Base-by-base conservation (phyloP, 208 protist genomes). In the Leishmania martiniquensis region DNA sequence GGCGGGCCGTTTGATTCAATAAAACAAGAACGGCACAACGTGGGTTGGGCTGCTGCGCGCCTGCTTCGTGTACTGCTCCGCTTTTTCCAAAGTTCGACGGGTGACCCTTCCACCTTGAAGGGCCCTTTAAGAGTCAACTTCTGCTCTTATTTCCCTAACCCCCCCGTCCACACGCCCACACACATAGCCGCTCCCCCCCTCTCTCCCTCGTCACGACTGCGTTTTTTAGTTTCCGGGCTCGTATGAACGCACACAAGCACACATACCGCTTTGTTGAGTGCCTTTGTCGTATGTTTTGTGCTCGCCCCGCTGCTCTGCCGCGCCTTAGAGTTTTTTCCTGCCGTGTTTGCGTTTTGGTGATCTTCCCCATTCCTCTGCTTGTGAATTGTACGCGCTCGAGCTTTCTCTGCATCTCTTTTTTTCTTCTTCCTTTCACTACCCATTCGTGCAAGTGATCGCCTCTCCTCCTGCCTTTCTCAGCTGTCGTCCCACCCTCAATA, bases 1-100 rank as follows among this genome's bases (percentile, higher is more conserved):
- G 55, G 10, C 54, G 20, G 68, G 59, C 22, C 79, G 79, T 25
- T 65, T 70, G 7, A 83, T 83, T 66, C 79, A 83, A 39, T 83
- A 51, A 29, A 9, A 3, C 42, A 51, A 51, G 44, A 34, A 20
- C 25, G 44, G 10, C 42, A 22, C 9, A 34, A 29, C 37, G 25
- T 22, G 25, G 44, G 65, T 15, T 70, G 42, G 29, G 12, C 22
- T 51, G 22, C 65, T 42, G 10, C 25, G 20, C 9, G 12, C 29
- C 60, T 44, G 4, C 60, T 66, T 44, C 5, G 15, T 44, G 20
- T 37, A 25, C 34, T 20, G 37, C 13, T 22, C 29, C 17, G 60
- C 60, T 42, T 44, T 17, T 17, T 42, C 17, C 34, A 5, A 42
- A 3, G 34, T 44, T 66, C 25, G 29, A 4, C 34, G 20, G n/a